phyloP scores from a whole-genome alignment of 148 eudicot species.

The Rhododendron ferrugineum region DNA sequence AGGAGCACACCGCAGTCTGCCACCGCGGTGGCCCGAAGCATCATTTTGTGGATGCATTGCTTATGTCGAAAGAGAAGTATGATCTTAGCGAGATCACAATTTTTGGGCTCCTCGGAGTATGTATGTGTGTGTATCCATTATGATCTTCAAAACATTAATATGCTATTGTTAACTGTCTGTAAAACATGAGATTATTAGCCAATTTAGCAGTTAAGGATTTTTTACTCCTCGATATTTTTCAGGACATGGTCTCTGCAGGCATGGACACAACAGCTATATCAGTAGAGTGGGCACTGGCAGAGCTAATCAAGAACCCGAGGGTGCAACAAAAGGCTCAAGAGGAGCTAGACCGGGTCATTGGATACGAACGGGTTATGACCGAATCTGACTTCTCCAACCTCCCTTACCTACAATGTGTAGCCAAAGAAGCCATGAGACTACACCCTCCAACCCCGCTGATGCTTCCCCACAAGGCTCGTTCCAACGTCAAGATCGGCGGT shows the following conservation, averaged over 20 bases:
- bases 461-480: constrained; percentile 67
- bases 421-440: constrained; percentile 63
- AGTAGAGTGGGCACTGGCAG: not conserved
- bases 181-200: too few species aligned
- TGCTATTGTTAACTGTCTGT: too few species aligned
- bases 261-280: too few species aligned
- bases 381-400: constrained; percentile 67
- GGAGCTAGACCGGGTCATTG: constrained; percentile 58
- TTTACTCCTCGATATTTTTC: too few species aligned
- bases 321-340: constrained; percentile 78
- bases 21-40: constrained; percentile 42
- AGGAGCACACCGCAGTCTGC: constrained; percentile 54
- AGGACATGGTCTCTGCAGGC: too few species aligned
- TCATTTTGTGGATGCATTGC: constrained; percentile 83
- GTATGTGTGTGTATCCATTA: too few species aligned
- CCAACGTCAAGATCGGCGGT: constrained; percentile 66
- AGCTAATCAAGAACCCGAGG: constrained; percentile 66
- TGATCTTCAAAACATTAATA: too few species aligned
- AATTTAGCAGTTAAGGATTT: too few species aligned
- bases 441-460: constrained; percentile 83
- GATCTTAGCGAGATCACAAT: constrained; percentile 71
- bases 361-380: constrained; percentile 55
- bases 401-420: constrained; percentile 63
- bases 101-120: constrained; percentile 76
- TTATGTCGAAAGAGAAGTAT: constrained; percentile 55